These are phyloP conservation scores for Solanum sejunctum DNA, from an alignment of 257 asterid species.

Conservation along the genomic window DNA sequence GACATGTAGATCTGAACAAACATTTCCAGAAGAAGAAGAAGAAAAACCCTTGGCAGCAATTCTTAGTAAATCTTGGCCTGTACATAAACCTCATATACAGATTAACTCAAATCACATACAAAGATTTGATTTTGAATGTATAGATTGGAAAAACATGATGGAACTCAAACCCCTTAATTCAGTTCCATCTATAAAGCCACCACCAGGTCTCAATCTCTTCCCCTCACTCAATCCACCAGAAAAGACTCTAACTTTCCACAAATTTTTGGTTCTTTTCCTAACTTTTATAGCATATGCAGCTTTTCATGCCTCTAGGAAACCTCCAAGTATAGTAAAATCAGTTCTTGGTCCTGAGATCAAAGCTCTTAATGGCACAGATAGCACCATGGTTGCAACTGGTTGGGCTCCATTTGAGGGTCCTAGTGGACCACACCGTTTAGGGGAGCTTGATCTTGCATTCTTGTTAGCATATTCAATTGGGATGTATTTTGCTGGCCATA, in stretches of 20 bases:
- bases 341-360: slow-evolving; percentile 53
- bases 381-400: slow-evolving; percentile 19
- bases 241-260: slow-evolving; percentile 47
- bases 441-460: slow-evolving; percentile 89
- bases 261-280: slow-evolving; percentile 44
- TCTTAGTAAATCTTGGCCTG: background rate
- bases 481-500: slow-evolving; percentile 81
- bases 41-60: background rate
- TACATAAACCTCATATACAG: background rate
- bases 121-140: background rate
- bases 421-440: slow-evolving; percentile 80
- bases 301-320: slow-evolving; percentile 92
- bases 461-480: slow-evolving; percentile 65
- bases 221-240: slow-evolving; percentile 40
- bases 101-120: background rate
- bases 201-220: slow-evolving; percentile 59
- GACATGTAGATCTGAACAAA: background rate
- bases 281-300: slow-evolving; percentile 79
- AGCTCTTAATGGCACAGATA: slow-evolving; percentile 11
- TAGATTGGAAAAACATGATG: slow-evolving; percentile 20
- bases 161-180: slow-evolving; percentile 22
- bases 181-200: slow-evolving; percentile 17
- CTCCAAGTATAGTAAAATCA: slow-evolving; percentile 95
- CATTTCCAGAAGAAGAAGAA: background rate
- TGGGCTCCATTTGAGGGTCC: slow-evolving; percentile 86